A percentile compares a stretch with the other conserved stretches of the same genome.
phyloP scores from a whole-genome alignment of 2,329 filamentous ascomycete genomes.

The Aspergillus hiratsukae region DNA sequence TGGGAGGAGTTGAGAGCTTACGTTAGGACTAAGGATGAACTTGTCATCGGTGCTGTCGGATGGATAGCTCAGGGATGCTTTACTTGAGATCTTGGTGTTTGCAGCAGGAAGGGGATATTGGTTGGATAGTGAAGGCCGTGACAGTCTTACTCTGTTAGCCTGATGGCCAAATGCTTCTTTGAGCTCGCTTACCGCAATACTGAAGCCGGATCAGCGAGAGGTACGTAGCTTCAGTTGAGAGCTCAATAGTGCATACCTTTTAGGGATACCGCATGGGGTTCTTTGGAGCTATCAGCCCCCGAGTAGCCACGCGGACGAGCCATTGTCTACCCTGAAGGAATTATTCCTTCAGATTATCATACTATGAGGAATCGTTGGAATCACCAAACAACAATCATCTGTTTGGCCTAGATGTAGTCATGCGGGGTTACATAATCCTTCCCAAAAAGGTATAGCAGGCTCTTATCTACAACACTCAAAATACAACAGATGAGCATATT shows the following conservation, averaged over 20 bases:
- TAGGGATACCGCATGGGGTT: constrained; percentile 72
- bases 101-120: constrained; percentile 43
- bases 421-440: not conserved
- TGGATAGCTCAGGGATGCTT: constrained; percentile 72
- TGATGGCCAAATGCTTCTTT: not conserved
- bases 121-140: constrained; percentile 55
- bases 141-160: constrained; percentile 57
- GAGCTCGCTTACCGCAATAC: constrained; percentile 35
- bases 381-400: not conserved
- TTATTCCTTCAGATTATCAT: not conserved
- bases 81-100: constrained; percentile 48
- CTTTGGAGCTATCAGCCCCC: constrained; percentile 52
- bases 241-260: constrained; percentile 50
- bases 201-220: constrained; percentile 20
- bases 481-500: no score
- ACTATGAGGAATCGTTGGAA: not conserved
- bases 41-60: constrained; percentile 44
- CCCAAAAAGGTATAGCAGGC: not conserved
- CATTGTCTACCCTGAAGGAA: constrained; percentile 23
- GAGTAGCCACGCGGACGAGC: constrained; percentile 41
- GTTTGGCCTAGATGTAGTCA: not conserved
- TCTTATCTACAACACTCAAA: not conserved
- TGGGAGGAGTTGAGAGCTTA: constrained; percentile 19
- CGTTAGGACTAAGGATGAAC: constrained; percentile 55
- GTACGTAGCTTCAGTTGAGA: not conserved